Conservation (phyloP, 202 grass and related monocot genomes). For the Schoenoplectus triqueter region DNA sequence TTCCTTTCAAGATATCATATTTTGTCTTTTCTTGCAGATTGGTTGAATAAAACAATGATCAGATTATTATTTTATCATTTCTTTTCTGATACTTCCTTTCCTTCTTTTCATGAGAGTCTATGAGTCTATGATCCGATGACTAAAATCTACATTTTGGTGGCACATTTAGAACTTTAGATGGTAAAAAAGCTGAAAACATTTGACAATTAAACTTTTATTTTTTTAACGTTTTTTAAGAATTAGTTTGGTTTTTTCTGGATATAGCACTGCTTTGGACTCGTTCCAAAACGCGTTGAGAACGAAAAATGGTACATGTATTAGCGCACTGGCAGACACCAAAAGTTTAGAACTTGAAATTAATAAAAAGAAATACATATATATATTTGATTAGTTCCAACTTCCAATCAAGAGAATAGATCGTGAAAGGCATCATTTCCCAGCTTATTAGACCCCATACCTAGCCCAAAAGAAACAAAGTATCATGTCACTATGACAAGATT, state of each 20-base stretch:
- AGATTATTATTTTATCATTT: too few species aligned
- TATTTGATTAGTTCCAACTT: not conserved
- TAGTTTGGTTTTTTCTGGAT: not conserved
- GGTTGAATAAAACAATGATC: too few species aligned
- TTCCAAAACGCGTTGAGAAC: not conserved
- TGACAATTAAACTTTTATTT: too few species aligned
- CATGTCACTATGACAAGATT: not conserved
- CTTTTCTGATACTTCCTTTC: too few species aligned
- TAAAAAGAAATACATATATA: not conserved
- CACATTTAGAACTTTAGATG: too few species aligned
- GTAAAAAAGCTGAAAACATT: not conserved
- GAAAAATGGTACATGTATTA: not conserved
- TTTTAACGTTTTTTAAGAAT: not conserved
- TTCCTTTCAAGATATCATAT: too few species aligned
- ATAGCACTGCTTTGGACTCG: not conserved
- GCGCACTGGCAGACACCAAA: not conserved
- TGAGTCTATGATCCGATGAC: too few species aligned
- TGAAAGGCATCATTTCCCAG: slow-evolving; percentile 4
- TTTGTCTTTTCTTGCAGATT: too few species aligned
- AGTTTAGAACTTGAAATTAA: not conserved
- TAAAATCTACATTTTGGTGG: too few species aligned
- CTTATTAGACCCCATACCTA: not conserved
- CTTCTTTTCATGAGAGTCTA: too few species aligned
- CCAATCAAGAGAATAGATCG: not conserved
- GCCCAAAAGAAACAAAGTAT: slow-evolving; percentile 2